A percentile compares a stretch with the other conserved stretches of the same genome.
Conservation (phyloP, 805 yeast genomes). For the Candida maris region DNA sequence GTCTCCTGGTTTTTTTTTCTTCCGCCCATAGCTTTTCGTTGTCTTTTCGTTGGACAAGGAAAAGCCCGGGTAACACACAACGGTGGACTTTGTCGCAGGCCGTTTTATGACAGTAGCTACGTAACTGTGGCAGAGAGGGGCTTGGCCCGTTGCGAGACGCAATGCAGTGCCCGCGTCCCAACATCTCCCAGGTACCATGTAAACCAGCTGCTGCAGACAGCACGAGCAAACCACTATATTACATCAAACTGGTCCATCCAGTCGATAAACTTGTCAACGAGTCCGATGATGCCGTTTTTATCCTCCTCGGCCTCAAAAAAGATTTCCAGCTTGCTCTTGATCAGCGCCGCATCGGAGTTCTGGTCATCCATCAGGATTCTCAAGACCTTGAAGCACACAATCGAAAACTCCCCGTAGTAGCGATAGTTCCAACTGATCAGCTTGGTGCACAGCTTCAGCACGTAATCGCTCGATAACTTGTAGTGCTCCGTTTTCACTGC, state of each 20-base stretch:
- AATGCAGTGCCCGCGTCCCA: too few species aligned
- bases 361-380: constrained; percentile 38
- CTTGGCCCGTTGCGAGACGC: too few species aligned
- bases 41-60: constrained; percentile 9
- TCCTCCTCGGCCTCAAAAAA: constrained; percentile 29
- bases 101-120: too few species aligned
- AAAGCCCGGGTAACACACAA: constrained; percentile 10
- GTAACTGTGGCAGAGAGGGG: too few species aligned
- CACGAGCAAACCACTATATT: constrained; percentile 3
- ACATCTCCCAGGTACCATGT: too few species aligned
- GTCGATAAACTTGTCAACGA: constrained; percentile 26
- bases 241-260: constrained; percentile 31
- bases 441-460: constrained; percentile 43
- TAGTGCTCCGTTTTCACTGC: constrained; percentile 16
- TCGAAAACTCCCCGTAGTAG: constrained; percentile 57
- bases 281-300: constrained; percentile 15
- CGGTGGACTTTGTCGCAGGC: not conserved
- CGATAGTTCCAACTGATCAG: constrained; percentile 59
- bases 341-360: constrained; percentile 34
- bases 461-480: constrained; percentile 31
- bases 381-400: constrained; percentile 38
- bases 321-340: constrained; percentile 38
- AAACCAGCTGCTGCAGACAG: too few species aligned
- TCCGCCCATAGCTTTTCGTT: constrained; percentile 13
- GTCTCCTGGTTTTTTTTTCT: constrained; percentile 11